Percentiles rank a stretch among this genome's conserved stretches.
Conservation (phyloP, 2,329 filamentous ascomycete genomes). For the Spiromastix sp. region DNA sequence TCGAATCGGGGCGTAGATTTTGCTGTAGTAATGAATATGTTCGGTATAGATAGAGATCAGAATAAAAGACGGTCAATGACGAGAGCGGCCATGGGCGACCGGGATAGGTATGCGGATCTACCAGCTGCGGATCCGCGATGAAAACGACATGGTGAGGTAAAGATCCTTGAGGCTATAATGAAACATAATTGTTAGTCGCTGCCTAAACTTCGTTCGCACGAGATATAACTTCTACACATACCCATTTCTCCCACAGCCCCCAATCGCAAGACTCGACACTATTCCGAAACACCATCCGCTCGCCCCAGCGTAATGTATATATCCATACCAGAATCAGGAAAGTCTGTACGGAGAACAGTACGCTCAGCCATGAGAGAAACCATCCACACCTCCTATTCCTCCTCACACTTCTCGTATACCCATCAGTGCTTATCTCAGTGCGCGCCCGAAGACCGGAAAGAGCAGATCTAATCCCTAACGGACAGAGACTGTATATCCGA, state of each 20-base stretch:
- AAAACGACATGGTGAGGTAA: slow-evolving; percentile 76
- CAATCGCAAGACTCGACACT: slow-evolving; percentile 66
- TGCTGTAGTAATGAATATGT: slow-evolving; percentile 71
- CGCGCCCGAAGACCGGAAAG: neutral
- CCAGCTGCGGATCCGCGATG: slow-evolving; percentile 82
- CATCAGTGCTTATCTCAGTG: slow-evolving; percentile 1
- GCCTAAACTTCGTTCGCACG: slow-evolving; percentile 6
- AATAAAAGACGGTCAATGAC: slow-evolving; percentile 57
- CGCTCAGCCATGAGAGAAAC: slow-evolving; percentile 9
- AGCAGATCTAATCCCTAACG: neutral
- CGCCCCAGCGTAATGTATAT: slow-evolving; percentile 70
- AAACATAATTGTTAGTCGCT: slow-evolving; percentile 9
- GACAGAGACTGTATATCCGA: slow-evolving; percentile 3
- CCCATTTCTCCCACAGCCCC: slow-evolving; percentile 89
- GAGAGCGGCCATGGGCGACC: slow-evolving; percentile 67
- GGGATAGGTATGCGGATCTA: slow-evolving; percentile 91
- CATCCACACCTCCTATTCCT: slow-evolving; percentile 10
- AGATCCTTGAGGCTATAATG: slow-evolving; percentile 58
- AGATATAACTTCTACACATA: slow-evolving; percentile 34
- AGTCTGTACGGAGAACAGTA: slow-evolving; percentile 44
- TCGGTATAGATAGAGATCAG: slow-evolving; percentile 81
- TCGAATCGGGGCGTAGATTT: slow-evolving; percentile 68
- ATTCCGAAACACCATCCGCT: slow-evolving; percentile 64
- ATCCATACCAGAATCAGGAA: slow-evolving; percentile 65
- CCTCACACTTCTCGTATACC: slow-evolving; percentile 11